Percentiles rank a stretch among this genome's conserved stretches.
These are phyloP conservation scores for Hippophae rhamnoides DNA, from an alignment of 306 rosid genomes.

Conservation along the genomic window DNA sequence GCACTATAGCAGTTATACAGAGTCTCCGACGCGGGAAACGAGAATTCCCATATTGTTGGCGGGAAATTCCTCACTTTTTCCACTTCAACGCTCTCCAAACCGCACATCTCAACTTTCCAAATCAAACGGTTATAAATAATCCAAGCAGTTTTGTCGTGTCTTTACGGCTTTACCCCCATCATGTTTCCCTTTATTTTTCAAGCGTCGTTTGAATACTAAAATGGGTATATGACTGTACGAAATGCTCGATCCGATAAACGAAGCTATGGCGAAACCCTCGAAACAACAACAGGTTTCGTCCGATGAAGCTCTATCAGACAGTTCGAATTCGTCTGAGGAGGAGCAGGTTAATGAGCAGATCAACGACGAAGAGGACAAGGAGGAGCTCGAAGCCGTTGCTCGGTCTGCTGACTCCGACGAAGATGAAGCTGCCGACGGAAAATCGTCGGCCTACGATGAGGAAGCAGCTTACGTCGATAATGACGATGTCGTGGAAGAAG, in stretches of 20 bases:
- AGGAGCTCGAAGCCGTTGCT: slow-evolving; percentile 86
- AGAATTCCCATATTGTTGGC: slow-evolving; percentile 28
- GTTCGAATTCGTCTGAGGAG: slow-evolving; percentile 45
- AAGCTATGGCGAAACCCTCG: slow-evolving; percentile 51
- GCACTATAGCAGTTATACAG: too few species aligned
- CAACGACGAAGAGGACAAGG: slow-evolving; percentile 77
- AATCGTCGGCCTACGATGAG: slow-evolving; percentile 27
- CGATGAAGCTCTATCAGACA: slow-evolving; percentile 57
- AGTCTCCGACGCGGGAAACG: slow-evolving; percentile 35
- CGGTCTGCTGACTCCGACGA: slow-evolving; percentile 71
- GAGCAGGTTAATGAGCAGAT: slow-evolving; percentile 48
- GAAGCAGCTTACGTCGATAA: slow-evolving; percentile 20
- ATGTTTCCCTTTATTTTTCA: background rate
- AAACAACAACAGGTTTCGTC: slow-evolving; percentile 46
- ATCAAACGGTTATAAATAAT: slow-evolving; percentile 31
- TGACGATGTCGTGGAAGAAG: slow-evolving; percentile 45
- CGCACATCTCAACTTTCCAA: slow-evolving; percentile 20
- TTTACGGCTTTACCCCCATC: background rate
- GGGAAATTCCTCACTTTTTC: slow-evolving; percentile 31
- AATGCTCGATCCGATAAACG: slow-evolving; percentile 44
- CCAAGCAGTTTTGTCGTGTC: background rate
- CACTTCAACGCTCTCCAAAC: slow-evolving; percentile 14
- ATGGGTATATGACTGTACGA: slow-evolving; percentile 8
- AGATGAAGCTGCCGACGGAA: slow-evolving; percentile 23
- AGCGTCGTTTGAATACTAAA: slow-evolving; percentile 11